Evolutionary conservation across 139 green algal species (phyloP).

Genomic region (Tetraselmis striata): DNA sequence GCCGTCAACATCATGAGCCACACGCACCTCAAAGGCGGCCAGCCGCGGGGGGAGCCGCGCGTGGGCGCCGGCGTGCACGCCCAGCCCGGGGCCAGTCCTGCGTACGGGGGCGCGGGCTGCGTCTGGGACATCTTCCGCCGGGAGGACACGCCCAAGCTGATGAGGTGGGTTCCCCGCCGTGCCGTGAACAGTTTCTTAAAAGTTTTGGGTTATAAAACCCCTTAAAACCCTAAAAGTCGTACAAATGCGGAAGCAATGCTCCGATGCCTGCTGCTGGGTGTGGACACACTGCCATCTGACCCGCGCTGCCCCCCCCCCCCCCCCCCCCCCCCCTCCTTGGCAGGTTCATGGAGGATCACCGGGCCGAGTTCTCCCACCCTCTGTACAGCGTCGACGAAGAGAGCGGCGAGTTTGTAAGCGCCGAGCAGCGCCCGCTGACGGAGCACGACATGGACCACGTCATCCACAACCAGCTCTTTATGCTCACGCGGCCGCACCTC

Average conservation of each 20-base stretch:
- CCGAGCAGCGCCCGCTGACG: conserved; percentile 11
- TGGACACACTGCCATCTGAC: too few species aligned
- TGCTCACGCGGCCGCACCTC: conserved; percentile 32
- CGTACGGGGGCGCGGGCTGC: conserved; percentile 47
- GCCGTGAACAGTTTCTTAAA: too few species aligned
- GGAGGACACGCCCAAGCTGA: conserved; percentile 14
- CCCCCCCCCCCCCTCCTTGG: conserved; percentile 10
- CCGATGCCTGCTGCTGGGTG: too few species aligned
- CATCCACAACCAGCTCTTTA: conserved; percentile 40
- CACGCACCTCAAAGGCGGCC: conserved; percentile 8
- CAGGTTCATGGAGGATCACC: conserved; percentile 33
- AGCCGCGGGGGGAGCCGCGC: background rate
- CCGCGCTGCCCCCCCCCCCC: too few species aligned
- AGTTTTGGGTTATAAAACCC: too few species aligned
- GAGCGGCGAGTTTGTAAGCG: background rate
- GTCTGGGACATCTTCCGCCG: conserved; percentile 82
- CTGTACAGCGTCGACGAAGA: background rate
- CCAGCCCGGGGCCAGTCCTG: background rate
- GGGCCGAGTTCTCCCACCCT: conserved; percentile 36
- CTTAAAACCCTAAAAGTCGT: too few species aligned
- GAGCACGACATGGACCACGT: conserved; percentile 16
- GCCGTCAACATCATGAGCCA: conserved; percentile 60
- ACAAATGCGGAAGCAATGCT: too few species aligned
- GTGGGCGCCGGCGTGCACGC: background rate
- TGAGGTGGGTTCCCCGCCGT: too few species aligned